These are phyloP conservation scores for Nematodospora valgi DNA, from an alignment of 805 yeast genomes.

Conservation along the genomic window DNA sequence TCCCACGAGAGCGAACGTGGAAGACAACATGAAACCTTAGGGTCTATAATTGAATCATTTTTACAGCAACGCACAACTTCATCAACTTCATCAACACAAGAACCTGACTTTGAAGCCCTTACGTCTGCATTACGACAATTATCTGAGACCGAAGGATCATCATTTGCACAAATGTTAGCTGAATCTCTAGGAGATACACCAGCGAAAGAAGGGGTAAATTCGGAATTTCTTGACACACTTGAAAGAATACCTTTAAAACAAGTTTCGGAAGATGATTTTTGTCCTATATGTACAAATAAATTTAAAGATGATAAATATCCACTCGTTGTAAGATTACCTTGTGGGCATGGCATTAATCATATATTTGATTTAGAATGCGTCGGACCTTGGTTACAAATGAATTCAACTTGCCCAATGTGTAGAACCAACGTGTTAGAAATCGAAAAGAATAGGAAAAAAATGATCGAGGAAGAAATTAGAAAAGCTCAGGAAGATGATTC, in stretches of 20 bases:
- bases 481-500: constrained; percentile 42
- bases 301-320: constrained; percentile 75
- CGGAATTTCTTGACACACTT: constrained; percentile 68
- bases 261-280: constrained; percentile 50
- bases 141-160: constrained; percentile 29
- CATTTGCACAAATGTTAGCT: constrained; percentile 14
- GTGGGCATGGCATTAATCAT: constrained; percentile 51
- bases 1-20: constrained; percentile 7
- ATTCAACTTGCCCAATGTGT: constrained; percentile 83
- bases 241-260: constrained; percentile 53
- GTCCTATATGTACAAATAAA: constrained; percentile 81
- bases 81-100: not conserved
- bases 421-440: constrained; percentile 61
- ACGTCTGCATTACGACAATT: constrained; percentile 29
- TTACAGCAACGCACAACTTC: constrained; percentile 15
- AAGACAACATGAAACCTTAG: constrained; percentile 29
- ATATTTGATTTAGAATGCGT: constrained; percentile 87
- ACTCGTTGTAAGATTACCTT: constrained; percentile 70
- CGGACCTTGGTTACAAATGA: constrained; percentile 79
- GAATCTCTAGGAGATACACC: constrained; percentile 5
- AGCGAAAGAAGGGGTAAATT: constrained; percentile 54
- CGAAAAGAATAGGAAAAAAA: constrained; percentile 23
- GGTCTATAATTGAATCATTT: constrained; percentile 33
- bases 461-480: constrained; percentile 32
- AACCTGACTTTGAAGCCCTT: constrained; percentile 16